These are phyloP conservation scores for Paraphoma sp. DNA, from an alignment of 2,329 filamentous ascomycete species.

Conservation along the genomic window DNA sequence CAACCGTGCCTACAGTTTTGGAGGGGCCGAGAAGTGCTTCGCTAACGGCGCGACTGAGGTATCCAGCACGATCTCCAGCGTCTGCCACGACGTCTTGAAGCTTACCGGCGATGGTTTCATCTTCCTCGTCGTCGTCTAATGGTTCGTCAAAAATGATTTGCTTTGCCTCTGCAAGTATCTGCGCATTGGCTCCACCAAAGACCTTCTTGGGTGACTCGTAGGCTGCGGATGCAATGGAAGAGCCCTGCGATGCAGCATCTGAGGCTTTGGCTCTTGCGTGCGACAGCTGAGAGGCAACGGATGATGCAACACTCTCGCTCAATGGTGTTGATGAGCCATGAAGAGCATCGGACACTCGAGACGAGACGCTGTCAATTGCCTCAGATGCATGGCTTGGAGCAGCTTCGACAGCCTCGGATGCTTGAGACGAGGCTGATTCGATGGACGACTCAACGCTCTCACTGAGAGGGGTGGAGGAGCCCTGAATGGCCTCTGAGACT, in stretches of 20 bases:
- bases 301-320: slow-evolving; percentile 44
- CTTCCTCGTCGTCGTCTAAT: slow-evolving; percentile 55
- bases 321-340: slow-evolving; percentile 38
- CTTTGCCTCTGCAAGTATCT: slow-evolving; percentile 56
- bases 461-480: slow-evolving; percentile 36
- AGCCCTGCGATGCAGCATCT: slow-evolving; percentile 25
- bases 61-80: slow-evolving; percentile 60
- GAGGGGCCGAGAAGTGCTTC: slow-evolving; percentile 60
- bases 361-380: slow-evolving; percentile 39
- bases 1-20: slow-evolving; percentile 55
- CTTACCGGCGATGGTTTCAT: slow-evolving; percentile 55
- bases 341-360: slow-evolving; percentile 43
- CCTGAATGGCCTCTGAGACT: slow-evolving; percentile 44
- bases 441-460: slow-evolving; percentile 48
- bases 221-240: slow-evolving; percentile 29
- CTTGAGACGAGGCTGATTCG: slow-evolving; percentile 39
- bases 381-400: neutral
- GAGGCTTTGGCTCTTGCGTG: slow-evolving; percentile 29
- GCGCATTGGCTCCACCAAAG: slow-evolving; percentile 61
- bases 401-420: slow-evolving; percentile 27
- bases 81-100: slow-evolving; percentile 59
- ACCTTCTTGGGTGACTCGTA: slow-evolving; percentile 55
- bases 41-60: slow-evolving; percentile 62
- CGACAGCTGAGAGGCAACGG: slow-evolving; percentile 41
- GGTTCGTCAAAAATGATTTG: slow-evolving; percentile 58